phyloP scores from a whole-genome alignment of 768 basidiomycete species.

The Suillus discolor region DNA sequence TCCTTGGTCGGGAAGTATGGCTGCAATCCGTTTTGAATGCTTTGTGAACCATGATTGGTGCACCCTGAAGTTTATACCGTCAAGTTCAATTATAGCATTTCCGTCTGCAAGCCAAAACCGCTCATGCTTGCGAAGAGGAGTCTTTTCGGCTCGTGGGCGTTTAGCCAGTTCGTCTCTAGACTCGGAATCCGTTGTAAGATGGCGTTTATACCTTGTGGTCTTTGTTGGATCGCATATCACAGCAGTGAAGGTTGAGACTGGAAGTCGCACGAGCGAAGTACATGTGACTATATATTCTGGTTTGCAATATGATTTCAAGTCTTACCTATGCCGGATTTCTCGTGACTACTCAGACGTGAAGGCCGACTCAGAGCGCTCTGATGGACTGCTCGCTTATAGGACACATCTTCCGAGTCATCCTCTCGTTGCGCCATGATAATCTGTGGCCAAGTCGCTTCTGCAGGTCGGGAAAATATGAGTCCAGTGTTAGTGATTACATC shows the following conservation, averaged over 20 bases:
- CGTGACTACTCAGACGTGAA: background rate
- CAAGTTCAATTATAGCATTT: conserved; percentile 35
- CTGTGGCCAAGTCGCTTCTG: background rate
- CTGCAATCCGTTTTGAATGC: conserved; percentile 33
- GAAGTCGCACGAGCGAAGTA: background rate
- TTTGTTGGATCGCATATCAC: background rate
- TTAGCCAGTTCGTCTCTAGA: background rate
- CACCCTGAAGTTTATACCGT: conserved; percentile 36
- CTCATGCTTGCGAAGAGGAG: conserved; percentile 13
- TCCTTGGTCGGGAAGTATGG: conserved; percentile 3
- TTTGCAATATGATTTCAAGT: background rate
- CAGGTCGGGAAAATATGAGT: background rate
- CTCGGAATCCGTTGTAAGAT: background rate
- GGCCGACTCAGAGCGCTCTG: background rate
- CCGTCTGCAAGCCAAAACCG: conserved; percentile 42
- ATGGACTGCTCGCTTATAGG: background rate
- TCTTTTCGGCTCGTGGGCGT: background rate
- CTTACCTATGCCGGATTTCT: background rate
- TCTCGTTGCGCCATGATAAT: background rate
- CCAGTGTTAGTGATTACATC: background rate
- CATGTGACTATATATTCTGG: background rate
- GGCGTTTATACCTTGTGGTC: background rate
- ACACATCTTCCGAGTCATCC: background rate
- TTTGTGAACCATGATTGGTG: conserved; percentile 34
- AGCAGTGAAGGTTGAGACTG: background rate